Evolutionary conservation across 176 grass and related monocot species (phyloP).

Genomic region (Melocanna baccifera): DNA sequence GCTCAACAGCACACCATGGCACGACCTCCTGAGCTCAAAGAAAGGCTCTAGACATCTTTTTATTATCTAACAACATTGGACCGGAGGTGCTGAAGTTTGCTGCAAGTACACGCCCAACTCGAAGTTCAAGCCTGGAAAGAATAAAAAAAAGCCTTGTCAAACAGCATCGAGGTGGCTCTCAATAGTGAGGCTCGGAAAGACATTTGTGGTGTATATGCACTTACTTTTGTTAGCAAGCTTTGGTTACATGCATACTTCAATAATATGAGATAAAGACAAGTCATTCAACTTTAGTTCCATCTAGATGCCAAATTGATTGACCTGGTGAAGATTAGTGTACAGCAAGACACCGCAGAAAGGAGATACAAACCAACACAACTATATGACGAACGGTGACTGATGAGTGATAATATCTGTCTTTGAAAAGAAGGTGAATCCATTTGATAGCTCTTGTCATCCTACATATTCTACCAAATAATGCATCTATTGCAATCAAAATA

Average conservation of each 20-base stretch:
- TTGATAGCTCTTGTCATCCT: not conserved
- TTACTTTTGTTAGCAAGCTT: not conserved
- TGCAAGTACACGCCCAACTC: not conserved
- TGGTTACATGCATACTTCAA: not conserved
- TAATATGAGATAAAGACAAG: not conserved
- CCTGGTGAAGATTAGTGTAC: not conserved
- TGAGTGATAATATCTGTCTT: not conserved
- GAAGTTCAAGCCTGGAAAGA: constrained; percentile 35
- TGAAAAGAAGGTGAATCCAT: not conserved
- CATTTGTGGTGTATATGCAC: not conserved
- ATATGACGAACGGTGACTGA: not conserved
- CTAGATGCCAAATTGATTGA: not conserved
- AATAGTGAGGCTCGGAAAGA: not conserved
- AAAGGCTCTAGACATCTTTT: not conserved
- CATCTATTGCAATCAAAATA: not conserved
- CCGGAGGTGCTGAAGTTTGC: not conserved
- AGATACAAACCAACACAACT: not conserved
- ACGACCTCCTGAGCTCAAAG: not conserved
- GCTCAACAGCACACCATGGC: not conserved
- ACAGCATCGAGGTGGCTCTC: not conserved
- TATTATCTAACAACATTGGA: not conserved
- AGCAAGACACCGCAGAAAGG: not conserved
- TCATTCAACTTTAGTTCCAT: not conserved
- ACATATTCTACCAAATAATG: not conserved
- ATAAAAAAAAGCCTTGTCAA: not conserved